Conservation (phyloP, 768 basidiomycete genomes). For the Dacryopinax primogenitus region DNA sequence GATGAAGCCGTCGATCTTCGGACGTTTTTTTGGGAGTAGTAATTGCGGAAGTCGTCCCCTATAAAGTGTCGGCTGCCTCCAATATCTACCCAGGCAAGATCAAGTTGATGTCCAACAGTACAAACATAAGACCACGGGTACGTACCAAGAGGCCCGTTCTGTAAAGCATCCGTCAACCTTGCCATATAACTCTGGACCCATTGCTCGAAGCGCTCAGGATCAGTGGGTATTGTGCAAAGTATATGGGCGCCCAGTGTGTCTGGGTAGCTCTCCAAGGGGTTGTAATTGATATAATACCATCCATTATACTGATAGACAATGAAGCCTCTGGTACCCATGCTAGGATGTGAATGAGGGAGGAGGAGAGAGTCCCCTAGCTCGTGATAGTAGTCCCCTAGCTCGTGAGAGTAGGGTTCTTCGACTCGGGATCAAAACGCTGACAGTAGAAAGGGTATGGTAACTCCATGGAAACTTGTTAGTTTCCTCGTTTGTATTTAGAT, state of each 20-base stretch:
- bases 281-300: not conserved
- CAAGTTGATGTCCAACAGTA: too few relatives aligned
- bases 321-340: not conserved
- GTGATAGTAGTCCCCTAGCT: too few relatives aligned
- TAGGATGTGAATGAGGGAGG: not conserved
- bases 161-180: not conserved
- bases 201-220: not conserved
- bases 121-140: too few relatives aligned
- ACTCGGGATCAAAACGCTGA: too few relatives aligned
- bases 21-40: slow-evolving; percentile 11
- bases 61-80: not conserved
- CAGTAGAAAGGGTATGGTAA: too few relatives aligned
- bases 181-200: not conserved
- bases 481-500: too few relatives aligned
- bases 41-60: not conserved
- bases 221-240: not conserved
- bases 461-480: too few relatives aligned
- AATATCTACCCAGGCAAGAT: too few relatives aligned
- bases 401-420: too few relatives aligned
- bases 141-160: not conserved
- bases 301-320: not conserved
- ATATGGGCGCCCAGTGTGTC: not conserved
- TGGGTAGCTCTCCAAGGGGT: not conserved
- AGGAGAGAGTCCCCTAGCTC: too few relatives aligned
- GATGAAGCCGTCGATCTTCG: slow-evolving; percentile 20